Conservation (phyloP, 2,329 filamentous ascomycete species). For the Lanzia echinophila region DNA sequence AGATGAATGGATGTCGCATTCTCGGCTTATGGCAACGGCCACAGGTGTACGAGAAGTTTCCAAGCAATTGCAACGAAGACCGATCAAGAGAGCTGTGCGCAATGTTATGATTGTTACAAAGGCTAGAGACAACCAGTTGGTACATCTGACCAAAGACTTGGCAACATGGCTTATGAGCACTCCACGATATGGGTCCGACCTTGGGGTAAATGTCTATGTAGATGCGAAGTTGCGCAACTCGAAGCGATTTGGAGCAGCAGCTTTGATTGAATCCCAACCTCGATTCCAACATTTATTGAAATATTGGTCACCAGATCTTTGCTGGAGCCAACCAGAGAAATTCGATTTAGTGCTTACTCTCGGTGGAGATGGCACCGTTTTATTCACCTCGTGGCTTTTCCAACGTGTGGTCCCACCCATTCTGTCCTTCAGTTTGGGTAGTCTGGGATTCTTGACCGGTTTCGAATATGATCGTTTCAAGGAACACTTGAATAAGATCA, state of each 20-base stretch:
- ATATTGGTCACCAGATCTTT: conserved; percentile 95
- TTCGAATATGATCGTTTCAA: conserved; percentile 87
- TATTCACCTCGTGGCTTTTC: conserved; percentile 89
- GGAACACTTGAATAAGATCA: conserved; percentile 76
- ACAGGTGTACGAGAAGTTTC: conserved; percentile 93
- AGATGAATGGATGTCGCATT: conserved; percentile 88
- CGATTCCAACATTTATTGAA: conserved; percentile 78
- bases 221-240: conserved; percentile 87
- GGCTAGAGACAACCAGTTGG: conserved; percentile 88
- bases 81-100: conserved; percentile 83
- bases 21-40: conserved; percentile 87
- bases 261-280: conserved; percentile 65
- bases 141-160: conserved; percentile 81
- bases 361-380: conserved; percentile 78
- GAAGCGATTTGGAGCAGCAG: conserved; percentile 75
- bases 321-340: conserved; percentile 87
- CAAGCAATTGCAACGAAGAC: conserved; percentile 85
- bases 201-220: conserved; percentile 98
- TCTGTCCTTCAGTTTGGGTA: conserved; percentile 76
- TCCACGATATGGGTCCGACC: conserved; percentile 77
- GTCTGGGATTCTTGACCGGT: conserved; percentile 80
- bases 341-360: conserved; percentile 92
- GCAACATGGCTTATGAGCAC: conserved; percentile 82
- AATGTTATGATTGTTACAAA: conserved; percentile 99
- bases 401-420: conserved; percentile 82